Evolutionary conservation across 768 basidiomycete species (phyloP).

Genomic region (Gloeostereum incarnatum): DNA sequence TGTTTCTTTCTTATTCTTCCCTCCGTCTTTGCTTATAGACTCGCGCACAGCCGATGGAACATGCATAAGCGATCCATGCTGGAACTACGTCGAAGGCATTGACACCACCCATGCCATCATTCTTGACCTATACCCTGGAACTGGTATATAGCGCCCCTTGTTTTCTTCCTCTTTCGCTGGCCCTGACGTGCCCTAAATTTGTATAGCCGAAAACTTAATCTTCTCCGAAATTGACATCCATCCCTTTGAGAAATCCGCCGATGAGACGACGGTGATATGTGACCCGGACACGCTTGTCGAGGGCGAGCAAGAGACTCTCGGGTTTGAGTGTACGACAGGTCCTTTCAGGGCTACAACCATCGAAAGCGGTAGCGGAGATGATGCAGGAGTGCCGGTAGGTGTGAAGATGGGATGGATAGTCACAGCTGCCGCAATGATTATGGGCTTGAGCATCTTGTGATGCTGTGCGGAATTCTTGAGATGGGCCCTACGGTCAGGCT

Average conservation of each 20-base stretch:
- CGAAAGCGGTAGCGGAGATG: too few relatives aligned
- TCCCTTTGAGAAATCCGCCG: slow-evolving; percentile 13
- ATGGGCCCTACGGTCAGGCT: too few relatives aligned
- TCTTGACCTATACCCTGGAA: slow-evolving; percentile 25
- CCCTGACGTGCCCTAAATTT: neutral
- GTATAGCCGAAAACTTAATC: slow-evolving; percentile 18
- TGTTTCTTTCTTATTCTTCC: slow-evolving; percentile 6
- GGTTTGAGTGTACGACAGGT: slow-evolving; percentile 21
- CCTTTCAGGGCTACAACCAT: slow-evolving; percentile 14
- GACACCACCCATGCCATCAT: slow-evolving; percentile 24
- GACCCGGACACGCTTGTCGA: slow-evolving; percentile 18
- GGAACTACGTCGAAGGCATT: slow-evolving; percentile 26
- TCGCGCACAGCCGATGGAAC: slow-evolving; percentile 21
- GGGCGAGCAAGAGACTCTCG: slow-evolving; percentile 19
- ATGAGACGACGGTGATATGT: slow-evolving; percentile 19
- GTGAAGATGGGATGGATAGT: too few relatives aligned
- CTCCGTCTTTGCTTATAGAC: neutral
- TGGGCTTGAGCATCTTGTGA: too few relatives aligned
- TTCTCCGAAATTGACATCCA: slow-evolving; percentile 18
- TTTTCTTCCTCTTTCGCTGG: neutral
- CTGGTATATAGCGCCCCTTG: too few relatives aligned
- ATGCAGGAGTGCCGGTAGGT: too few relatives aligned
- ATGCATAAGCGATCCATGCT: slow-evolving; percentile 28
- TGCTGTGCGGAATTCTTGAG: too few relatives aligned
- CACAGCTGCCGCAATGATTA: too few relatives aligned